phyloP scores from a whole-genome alignment of 139 green algal species.

The Gonium pectorale region DNA sequence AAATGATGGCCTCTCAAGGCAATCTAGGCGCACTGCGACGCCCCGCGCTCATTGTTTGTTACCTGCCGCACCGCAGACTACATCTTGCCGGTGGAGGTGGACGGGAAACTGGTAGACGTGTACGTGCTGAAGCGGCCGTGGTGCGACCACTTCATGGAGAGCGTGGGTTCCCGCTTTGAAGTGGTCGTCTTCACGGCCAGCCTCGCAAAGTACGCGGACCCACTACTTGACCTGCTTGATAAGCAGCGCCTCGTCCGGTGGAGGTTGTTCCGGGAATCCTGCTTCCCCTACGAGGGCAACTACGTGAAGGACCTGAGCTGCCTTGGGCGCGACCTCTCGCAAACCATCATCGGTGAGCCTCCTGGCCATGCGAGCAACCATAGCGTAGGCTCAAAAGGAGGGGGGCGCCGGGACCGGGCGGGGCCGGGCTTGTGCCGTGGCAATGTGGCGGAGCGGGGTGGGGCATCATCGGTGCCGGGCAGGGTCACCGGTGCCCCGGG shows the following conservation, averaged over 20 bases:
- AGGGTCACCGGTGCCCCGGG: too few species aligned
- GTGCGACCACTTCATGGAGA: constrained; percentile 93
- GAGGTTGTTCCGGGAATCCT: constrained; percentile 95
- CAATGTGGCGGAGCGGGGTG: background rate
- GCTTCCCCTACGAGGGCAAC: constrained; percentile 87
- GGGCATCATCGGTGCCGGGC: too few species aligned
- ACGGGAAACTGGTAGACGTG: constrained; percentile 87
- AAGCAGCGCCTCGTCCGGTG: constrained; percentile 77
- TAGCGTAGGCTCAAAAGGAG: too few species aligned
- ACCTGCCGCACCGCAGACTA: constrained; percentile 80
- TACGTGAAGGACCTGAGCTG: constrained; percentile 84
- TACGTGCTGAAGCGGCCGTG: constrained; percentile 96
- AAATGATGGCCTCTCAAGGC: too few species aligned
- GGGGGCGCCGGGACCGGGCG: too few species aligned
- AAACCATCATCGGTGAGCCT: constrained; percentile 84
- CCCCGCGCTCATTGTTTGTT: too few species aligned
- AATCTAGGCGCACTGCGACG: too few species aligned
- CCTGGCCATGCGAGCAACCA: too few species aligned
- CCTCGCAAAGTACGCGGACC: constrained; percentile 92
- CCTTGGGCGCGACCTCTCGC: constrained; percentile 84
- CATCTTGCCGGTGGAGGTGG: constrained; percentile 90
- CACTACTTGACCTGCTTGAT: constrained; percentile 93
- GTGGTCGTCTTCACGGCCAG: constrained; percentile 95
- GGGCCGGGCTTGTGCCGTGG: background rate
- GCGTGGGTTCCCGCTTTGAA: constrained; percentile 59